Conservation (phyloP, 202 grass and related monocot genomes). For the Bolboschoenoplectus hybrid region DNA sequence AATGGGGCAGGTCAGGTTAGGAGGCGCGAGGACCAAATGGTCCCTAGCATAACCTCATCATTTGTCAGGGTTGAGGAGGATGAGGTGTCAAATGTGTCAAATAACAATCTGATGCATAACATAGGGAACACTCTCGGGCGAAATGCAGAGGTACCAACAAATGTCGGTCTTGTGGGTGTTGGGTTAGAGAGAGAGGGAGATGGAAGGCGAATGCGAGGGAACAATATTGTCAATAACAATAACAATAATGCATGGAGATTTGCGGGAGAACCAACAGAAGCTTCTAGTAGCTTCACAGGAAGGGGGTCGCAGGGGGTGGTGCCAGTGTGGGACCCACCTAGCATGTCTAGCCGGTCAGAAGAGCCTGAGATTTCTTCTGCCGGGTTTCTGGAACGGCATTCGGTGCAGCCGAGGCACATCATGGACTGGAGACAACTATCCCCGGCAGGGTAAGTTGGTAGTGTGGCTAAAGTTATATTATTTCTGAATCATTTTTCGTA, state of each 20-base stretch:
- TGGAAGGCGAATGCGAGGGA: slow-evolving; percentile 38
- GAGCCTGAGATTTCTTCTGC: slow-evolving; percentile 34
- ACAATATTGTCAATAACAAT: slow-evolving; percentile 47
- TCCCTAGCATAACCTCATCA: slow-evolving; percentile 86
- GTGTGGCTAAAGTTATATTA: slow-evolving; percentile 28
- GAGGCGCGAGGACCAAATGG: slow-evolving; percentile 83
- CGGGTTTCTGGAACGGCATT: slow-evolving; percentile 63
- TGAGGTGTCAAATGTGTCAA: slow-evolving; percentile 37
- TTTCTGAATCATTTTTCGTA: slow-evolving; percentile 12
- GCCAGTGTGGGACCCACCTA: slow-evolving; percentile 80
- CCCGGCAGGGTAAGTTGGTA: slow-evolving; percentile 69
- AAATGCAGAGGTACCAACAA: slow-evolving; percentile 68
- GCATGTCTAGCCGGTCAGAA: slow-evolving; percentile 62
- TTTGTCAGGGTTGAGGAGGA: slow-evolving; percentile 56
- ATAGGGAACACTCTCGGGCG: slow-evolving; percentile 52
- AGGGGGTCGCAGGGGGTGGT: slow-evolving; percentile 69
- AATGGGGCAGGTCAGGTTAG: slow-evolving; percentile 31
- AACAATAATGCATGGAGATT: slow-evolving; percentile 39
- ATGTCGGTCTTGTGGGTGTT: slow-evolving; percentile 1
- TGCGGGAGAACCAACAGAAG: slow-evolving; percentile 46
- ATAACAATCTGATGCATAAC: slow-evolving; percentile 50
- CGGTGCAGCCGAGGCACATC: slow-evolving; percentile 57
- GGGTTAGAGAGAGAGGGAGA: slow-evolving; percentile 11
- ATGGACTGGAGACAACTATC: slow-evolving; percentile 93
- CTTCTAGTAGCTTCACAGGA: slow-evolving; percentile 69